A percentile compares a stretch with the other conserved stretches of the same genome.
Evolutionary conservation across 495 filamentous ascomycete species (phyloP).

Genomic region (Chaetomium cochliodes): DNA sequence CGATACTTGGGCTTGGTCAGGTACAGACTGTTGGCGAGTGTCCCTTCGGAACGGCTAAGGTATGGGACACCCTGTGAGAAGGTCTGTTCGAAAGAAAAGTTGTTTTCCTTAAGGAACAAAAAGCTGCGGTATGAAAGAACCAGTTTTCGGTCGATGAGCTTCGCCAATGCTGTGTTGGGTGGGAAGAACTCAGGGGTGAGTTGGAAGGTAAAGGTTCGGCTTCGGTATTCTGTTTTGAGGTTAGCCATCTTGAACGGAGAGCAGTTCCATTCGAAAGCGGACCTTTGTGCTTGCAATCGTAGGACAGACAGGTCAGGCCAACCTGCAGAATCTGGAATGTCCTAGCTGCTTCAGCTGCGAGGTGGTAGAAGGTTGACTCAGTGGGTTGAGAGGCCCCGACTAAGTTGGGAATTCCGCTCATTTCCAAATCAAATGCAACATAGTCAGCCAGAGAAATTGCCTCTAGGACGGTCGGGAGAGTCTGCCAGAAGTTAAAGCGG

Average conservation of each 20-base stretch:
- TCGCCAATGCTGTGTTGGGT: slow-evolving; percentile 18
- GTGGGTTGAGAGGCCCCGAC: slow-evolving; percentile 29
- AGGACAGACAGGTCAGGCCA: slow-evolving; percentile 65
- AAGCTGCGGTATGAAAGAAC: slow-evolving; percentile 50
- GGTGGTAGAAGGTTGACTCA: slow-evolving; percentile 58
- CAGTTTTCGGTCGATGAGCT: slow-evolving; percentile 39
- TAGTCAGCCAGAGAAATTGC: slow-evolving; percentile 62
- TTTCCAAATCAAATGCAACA: slow-evolving; percentile 72
- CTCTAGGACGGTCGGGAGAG: slow-evolving; percentile 59
- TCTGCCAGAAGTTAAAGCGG: slow-evolving; percentile 49
- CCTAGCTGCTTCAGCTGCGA: slow-evolving; percentile 63
- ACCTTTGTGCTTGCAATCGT: slow-evolving; percentile 37
- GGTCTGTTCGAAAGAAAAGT: slow-evolving; percentile 60
- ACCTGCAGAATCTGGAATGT: slow-evolving; percentile 73
- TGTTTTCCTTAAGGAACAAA: slow-evolving; percentile 60
- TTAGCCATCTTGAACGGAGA: neutral
- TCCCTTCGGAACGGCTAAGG: slow-evolving; percentile 65
- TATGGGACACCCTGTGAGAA: slow-evolving; percentile 65
- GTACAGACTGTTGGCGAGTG: slow-evolving; percentile 36
- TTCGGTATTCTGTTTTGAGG: neutral
- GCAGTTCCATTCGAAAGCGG: neutral
- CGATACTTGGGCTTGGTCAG: neutral
- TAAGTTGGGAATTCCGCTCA: slow-evolving; percentile 61
- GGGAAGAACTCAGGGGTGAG: slow-evolving; percentile 18
- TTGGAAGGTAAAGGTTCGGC: slow-evolving; percentile 16